Evolutionary conservation across 768 basidiomycete species (phyloP), one percentile per base, ranked within the genome.

Genomic region (Mycena galericulata): DNA sequence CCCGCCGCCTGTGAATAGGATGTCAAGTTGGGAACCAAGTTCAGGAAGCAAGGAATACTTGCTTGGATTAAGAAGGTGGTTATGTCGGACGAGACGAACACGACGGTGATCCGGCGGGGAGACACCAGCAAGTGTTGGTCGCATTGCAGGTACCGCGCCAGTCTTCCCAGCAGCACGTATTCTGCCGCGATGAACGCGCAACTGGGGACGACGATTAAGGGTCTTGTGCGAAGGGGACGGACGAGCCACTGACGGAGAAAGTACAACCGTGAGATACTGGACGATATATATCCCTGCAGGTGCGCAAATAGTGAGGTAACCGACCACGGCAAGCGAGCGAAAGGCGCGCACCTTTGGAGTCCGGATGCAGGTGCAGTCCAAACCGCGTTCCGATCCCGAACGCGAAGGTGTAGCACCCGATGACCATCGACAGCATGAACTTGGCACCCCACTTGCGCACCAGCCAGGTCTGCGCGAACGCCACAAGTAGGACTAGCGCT

Each of bases 181-280:
- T 89, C 85, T 15, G 88, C 85, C 4, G 89, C 89, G 68, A 91
- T 89, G 79, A 93, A 93, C 29, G 90, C 91, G 74, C 92, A 93
- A 6, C 57, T 51, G 43, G 27, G 36, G 20, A 41, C 50, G 46
- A 32, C n/a, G n/a, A n/a, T n/a, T n/a, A n/a, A n/a, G n/a, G n/a
- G n/a, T n/a, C n/a, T n/a, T n/a, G n/a, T n/a, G n/a, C n/a, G n/a
- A n/a, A n/a, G n/a, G n/a, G n/a, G n/a, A n/a, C n/a, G n/a, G n/a
- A n/a, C n/a, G n/a, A n/a, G n/a, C n/a, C n/a, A n/a, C n/a, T n/a
- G n/a, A n/a, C n/a, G n/a, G n/a, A n/a, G n/a, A n/a, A n/a, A n/a
- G n/a, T n/a, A n/a, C n/a, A n/a, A 15, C 84, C 11, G n/a, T n/a
- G n/a, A 90, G 76, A 67, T 90, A 87, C 74, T 89, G 85, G 0